Conservation (phyloP, 768 basidiomycete genomes). For the Serendipita indica region DNA sequence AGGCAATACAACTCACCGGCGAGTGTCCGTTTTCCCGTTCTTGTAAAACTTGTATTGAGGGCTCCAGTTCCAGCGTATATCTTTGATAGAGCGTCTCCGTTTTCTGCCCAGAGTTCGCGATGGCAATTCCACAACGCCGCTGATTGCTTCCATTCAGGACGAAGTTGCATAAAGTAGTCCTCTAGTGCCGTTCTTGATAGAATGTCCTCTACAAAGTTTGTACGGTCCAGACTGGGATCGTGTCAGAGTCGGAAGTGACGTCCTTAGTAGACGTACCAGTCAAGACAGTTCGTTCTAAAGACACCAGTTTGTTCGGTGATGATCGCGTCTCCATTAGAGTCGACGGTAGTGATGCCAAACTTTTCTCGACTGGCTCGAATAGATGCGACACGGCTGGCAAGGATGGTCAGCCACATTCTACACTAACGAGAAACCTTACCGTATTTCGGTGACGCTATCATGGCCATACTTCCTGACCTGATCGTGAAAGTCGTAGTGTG, state of each 20-base stretch:
- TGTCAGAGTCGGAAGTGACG: slow-evolving; percentile 6
- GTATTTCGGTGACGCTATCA: slow-evolving; percentile 69
- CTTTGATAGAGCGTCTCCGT: slow-evolving; percentile 80
- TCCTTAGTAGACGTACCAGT: slow-evolving; percentile 45
- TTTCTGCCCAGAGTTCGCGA: slow-evolving; percentile 93
- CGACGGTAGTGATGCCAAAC: slow-evolving; percentile 77
- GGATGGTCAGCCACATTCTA: slow-evolving; percentile 4
- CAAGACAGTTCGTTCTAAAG: slow-evolving; percentile 89
- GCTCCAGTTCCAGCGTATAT: slow-evolving; percentile 81
- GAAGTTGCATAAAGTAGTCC: slow-evolving; percentile 65
- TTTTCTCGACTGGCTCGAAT: slow-evolving; percentile 52
- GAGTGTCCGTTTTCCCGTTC: slow-evolving; percentile 86
- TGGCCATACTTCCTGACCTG: slow-evolving; percentile 69
- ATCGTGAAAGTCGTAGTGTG: slow-evolving; percentile 90
- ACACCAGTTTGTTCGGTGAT: slow-evolving; percentile 85
- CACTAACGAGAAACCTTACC: slow-evolving; percentile 25
- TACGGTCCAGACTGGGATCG: slow-evolving; percentile 67
- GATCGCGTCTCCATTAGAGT: slow-evolving; percentile 45
- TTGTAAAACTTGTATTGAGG: slow-evolving; percentile 88
- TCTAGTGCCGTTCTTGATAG: slow-evolving; percentile 69
- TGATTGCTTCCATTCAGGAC: slow-evolving; percentile 59
- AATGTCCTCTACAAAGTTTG: slow-evolving; percentile 95
- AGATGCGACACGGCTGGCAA: slow-evolving; percentile 41
- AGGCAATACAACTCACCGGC: slow-evolving; percentile 37
- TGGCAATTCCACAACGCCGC: slow-evolving; percentile 69